phyloP scores from a whole-genome alignment of 371 early-diverging fungal species.

The Mucor velutinosus region DNA sequence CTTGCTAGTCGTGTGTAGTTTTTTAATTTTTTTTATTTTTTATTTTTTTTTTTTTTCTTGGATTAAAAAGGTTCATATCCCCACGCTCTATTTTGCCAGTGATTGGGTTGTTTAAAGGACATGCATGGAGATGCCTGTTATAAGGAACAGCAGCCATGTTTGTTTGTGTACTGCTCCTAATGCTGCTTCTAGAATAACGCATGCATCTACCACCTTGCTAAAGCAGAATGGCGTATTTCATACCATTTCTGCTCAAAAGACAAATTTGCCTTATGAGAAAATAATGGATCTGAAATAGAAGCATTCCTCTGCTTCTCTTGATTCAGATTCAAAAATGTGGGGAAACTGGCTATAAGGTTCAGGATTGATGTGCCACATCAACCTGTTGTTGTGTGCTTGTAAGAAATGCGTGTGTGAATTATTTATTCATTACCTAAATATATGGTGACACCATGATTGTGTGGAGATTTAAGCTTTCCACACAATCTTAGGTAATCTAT shows the following conservation, averaged over 20 bases:
- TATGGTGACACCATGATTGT: not conserved
- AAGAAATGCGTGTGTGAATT: slow-evolving; percentile 3
- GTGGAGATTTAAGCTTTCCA: not conserved
- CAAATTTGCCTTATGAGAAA: not conserved
- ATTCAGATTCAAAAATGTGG: not conserved
- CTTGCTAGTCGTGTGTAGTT: not conserved
- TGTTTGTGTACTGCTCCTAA: no score
- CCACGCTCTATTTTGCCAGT: not conserved
- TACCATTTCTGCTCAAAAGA: no score
- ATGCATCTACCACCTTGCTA: no score
- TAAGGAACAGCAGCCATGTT: no score
- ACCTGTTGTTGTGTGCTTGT: not conserved
- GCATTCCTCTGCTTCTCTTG: not conserved
- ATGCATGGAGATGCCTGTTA: no score
- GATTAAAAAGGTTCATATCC: not conserved
- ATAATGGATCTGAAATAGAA: not conserved
- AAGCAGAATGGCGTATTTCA: no score
- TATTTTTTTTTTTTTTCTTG: not conserved
- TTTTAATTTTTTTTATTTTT: no score
- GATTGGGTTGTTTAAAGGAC: no score
- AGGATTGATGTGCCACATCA: slow-evolving; percentile 5
- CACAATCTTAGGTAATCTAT: not conserved
- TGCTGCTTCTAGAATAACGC: no score
- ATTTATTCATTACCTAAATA: not conserved
- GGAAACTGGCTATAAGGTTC: not conserved